Evolutionary conservation across 2,329 filamentous ascomycete genomes (phyloP), one percentile per base, ranked within the genome.

Genomic region (Leptographium procerum): DNA sequence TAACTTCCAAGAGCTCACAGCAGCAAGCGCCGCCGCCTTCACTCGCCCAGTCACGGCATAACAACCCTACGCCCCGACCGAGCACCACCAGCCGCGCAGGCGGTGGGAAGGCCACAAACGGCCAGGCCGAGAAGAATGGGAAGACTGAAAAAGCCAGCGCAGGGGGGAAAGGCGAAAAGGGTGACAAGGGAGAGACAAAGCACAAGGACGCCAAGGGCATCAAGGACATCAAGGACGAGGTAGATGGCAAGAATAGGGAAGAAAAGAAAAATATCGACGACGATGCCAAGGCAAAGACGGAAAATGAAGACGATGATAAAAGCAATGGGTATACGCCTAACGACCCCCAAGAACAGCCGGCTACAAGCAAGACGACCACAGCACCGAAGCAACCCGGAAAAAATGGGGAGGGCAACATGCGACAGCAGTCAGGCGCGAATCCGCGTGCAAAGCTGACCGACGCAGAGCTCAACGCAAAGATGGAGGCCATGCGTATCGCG

Each of bases 361-460:
- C 47, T 62, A 64, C 40, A 61, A 64, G 22, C 60, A 61, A 56
- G 70, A 69, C 14, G 33, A 22, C 36, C 6, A 19, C 40, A 48
- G 36, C 24, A 22, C 57, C 33, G 67, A 67, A 5, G 65, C 66
- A 16, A 47, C 29, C n/a, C 3, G 47, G 47, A 26, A 29, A 29
- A 16, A 13, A 24, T 28, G 50, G 50, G 13, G 29, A 52, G 26
- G 28, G 40, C 22, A 47, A 57, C 26, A 43, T 29, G 40, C 80
- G 81, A 11, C 66, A 79, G 11, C 71, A 73, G 57, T 83, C 80
- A 1, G 81, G 81, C 60, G 77, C 75, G 14, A 83, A 83, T 69
- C 81, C 81, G 28, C 79, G 81, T 13, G 77, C 77, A 28, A 84
- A 84, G 69, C 75, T 83, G 31, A 84, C 81, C 0, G 81, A 85